Conservation (phyloP, 2,329 filamentous ascomycete species). For the Nemania sp. region DNA sequence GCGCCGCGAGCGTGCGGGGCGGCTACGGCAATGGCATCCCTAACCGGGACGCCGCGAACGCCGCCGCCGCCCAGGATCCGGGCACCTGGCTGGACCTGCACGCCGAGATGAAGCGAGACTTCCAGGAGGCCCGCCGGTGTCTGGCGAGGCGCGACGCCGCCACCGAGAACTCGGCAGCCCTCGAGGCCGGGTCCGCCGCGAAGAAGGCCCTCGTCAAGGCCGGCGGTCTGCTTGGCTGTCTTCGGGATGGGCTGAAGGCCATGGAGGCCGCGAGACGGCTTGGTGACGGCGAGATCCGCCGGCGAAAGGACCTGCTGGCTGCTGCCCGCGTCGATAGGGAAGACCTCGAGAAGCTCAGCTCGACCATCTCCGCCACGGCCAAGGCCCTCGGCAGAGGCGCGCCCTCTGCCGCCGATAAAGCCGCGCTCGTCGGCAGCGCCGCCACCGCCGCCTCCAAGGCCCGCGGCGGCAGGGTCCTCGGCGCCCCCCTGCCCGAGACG, state of each 20-base stretch:
- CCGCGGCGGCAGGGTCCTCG: constrained; percentile 67
- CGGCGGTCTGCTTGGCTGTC: constrained; percentile 63
- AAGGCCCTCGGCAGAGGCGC: constrained; percentile 54
- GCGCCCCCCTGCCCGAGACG: constrained; percentile 74
- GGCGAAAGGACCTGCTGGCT: constrained; percentile 71
- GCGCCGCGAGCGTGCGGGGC: constrained; percentile 52
- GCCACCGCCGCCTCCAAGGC: constrained; percentile 42
- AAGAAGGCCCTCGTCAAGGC: constrained; percentile 75
- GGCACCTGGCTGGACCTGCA: constrained; percentile 78
- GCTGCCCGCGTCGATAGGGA: constrained; percentile 75
- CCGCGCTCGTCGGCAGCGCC: constrained; percentile 51
- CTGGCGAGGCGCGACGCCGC: constrained; percentile 71
- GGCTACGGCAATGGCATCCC: constrained; percentile 42
- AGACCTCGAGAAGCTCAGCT: constrained; percentile 73
- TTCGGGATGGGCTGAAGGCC: constrained; percentile 67
- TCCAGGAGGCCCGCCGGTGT: constrained; percentile 69
- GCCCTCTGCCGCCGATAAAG: constrained; percentile 54
- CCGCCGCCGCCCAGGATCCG: constrained; percentile 58
- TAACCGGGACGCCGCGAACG: constrained; percentile 43
- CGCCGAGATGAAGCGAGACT: constrained; percentile 70
- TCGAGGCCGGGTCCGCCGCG: constrained; percentile 72
- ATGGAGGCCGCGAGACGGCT: constrained; percentile 61
- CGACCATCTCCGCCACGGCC: constrained; percentile 48
- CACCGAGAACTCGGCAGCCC: constrained; percentile 49
- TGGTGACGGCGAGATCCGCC: constrained; percentile 74